phyloP scores from a whole-genome alignment of 257 asterid species.

The Catharanthus roseus region DNA sequence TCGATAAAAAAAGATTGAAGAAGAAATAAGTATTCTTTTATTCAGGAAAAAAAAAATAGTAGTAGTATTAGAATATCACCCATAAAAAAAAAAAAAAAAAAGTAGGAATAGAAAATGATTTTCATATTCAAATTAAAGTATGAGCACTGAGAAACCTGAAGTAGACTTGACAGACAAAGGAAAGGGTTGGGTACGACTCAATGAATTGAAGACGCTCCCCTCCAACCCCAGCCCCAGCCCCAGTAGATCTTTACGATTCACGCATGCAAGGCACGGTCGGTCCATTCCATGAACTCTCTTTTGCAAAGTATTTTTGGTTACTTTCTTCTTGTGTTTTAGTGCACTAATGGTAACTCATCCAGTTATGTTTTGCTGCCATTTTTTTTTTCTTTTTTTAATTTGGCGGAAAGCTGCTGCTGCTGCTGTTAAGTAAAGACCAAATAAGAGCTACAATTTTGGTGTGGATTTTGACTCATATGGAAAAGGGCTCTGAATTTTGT shows the following conservation, averaged over 20 bases:
- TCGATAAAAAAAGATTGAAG: too few species aligned
- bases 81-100: too few species aligned
- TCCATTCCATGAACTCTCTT: neutral
- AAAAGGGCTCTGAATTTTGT: neutral
- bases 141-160: slow-evolving; percentile 10
- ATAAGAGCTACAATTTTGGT: neutral
- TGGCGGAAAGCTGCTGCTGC: slow-evolving; percentile 10
- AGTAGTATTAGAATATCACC: too few species aligned
- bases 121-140: slow-evolving; percentile 10
- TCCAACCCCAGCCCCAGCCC: too few species aligned
- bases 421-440: too few species aligned
- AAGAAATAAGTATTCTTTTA: too few species aligned
- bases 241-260: neutral
- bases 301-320: neutral
- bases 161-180: slow-evolving; percentile 15
- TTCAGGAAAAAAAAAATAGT: too few species aligned
- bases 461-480: slow-evolving; percentile 8
- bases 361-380: neutral
- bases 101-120: neutral
- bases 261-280: neutral
- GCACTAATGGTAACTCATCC: neutral
- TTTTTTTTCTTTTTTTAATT: too few species aligned
- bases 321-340: neutral
- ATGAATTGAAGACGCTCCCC: neutral
- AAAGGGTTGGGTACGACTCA: neutral